Evolutionary conservation across 345 rosid genomes (phyloP).

Genomic region (Nephelium lappaceum): DNA sequence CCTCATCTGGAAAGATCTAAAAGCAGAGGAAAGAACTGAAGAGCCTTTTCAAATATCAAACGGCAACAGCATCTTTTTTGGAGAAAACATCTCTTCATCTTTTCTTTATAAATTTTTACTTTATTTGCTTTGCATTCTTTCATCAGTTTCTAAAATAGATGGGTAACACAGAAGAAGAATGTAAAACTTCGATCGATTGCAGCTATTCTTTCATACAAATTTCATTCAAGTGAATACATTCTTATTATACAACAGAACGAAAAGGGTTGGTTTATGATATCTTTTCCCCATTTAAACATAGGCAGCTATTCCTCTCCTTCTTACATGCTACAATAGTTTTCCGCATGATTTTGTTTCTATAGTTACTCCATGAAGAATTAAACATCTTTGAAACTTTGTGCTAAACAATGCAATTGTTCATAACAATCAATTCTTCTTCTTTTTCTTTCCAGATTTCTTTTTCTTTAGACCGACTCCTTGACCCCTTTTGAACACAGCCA

Average conservation of each 20-base stretch:
- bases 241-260: slow-evolving; percentile 6
- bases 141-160: slow-evolving; percentile 11
- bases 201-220: slow-evolving; percentile 16
- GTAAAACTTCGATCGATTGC: slow-evolving; percentile 19
- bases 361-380: not conserved
- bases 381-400: slow-evolving; percentile 1
- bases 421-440: slow-evolving; percentile 42
- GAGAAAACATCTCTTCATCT: slow-evolving; percentile 15
- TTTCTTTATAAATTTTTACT: slow-evolving; percentile 21
- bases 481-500: slow-evolving; percentile 74
- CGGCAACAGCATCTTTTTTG: slow-evolving; percentile 17
- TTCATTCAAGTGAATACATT: slow-evolving; percentile 12
- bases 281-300: not conserved
- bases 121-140: slow-evolving; percentile 49
- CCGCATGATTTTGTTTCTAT: not conserved
- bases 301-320: slow-evolving; percentile 1
- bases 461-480: slow-evolving; percentile 46
- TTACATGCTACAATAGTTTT: not conserved
- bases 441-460: slow-evolving; percentile 61
- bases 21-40: slow-evolving; percentile 35
- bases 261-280: not conserved
- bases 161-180: slow-evolving; percentile 14
- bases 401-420: not conserved
- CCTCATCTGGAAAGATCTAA: slow-evolving; percentile 64
- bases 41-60: not conserved